Evolutionary conservation across 2,329 filamentous ascomycete species (phyloP), one percentile per base, ranked within the genome.

Genomic region (Alternaria triticimaculans): DNA sequence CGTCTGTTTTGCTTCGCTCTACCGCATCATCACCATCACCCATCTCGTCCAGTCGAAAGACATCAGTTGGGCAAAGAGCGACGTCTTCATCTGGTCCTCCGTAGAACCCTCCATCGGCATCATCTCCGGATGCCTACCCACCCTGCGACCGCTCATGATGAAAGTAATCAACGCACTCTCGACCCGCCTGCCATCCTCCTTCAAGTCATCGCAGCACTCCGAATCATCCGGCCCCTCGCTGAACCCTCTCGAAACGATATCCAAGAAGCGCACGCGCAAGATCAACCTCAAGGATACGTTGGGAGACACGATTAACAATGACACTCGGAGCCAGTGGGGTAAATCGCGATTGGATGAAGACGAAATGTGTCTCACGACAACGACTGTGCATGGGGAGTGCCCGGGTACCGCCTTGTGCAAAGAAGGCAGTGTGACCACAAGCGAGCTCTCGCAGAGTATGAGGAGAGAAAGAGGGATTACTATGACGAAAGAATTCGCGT

Each of bases 21-120:
- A 74, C 51, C 71, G 72, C 21, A 73, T 75, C 64, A 69, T 75
- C 18, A 73, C 69, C 30, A 70, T 73, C 15, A 54, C 64, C 1
- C 65, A 58, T 6, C 65, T 74, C n/a, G 68, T 71, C 11, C 51
- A 46, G 25, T 63, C 66, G 10, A 63, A 30, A 20, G 72, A 74
- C 44, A 71, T 74, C 45, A 72, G 69, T 51, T 75, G 72, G 71
- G 69, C 73, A 2, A 75, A 72, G 56, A 70, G 66, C 58, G 71
- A 74, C 33, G 71, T 73, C n/a, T 74, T 74, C 62, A 72, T 75
- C 55, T 75, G 73, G 73, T 70, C 68, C 3, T 64, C 59, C 11
- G 70, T 75, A 30, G 73, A 75, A 28, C 73, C 71, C 0, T 71
- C 69, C 3, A 62, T 74, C 18, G 73, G 72, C n/a, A 74, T 75